A percentile compares a stretch with the other conserved stretches of the same genome.
Conservation (phyloP, 768 basidiomycete species). For the Pleurotus salmoneostramineus region DNA sequence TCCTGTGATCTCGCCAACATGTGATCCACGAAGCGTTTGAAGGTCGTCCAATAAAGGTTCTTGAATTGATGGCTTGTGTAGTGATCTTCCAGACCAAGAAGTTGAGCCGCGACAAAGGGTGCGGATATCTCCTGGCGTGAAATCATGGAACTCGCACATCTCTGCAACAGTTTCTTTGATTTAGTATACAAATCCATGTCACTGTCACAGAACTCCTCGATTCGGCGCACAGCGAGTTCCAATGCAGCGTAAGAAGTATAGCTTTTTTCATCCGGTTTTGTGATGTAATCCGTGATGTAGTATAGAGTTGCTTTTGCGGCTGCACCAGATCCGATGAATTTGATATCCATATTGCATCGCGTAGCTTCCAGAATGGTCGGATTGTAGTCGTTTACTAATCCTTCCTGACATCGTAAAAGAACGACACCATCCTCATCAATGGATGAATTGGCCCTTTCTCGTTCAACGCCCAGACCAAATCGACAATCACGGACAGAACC, state of each 20-base stretch:
- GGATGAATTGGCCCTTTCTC: slow-evolving; percentile 9
- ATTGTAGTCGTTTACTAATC: slow-evolving; percentile 41
- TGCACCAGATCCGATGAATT: slow-evolving; percentile 37
- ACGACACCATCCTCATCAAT: slow-evolving; percentile 29
- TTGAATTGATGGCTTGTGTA: slow-evolving; percentile 31
- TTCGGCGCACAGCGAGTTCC: slow-evolving; percentile 25
- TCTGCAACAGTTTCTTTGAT: slow-evolving; percentile 29
- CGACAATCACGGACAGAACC: slow-evolving; percentile 22
- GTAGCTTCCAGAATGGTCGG: slow-evolving; percentile 27
- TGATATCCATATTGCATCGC: slow-evolving; percentile 44
- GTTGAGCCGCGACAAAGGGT: slow-evolving; percentile 30
- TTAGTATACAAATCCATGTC: slow-evolving; percentile 12
- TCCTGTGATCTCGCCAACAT: too few species aligned
- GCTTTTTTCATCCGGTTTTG: slow-evolving; percentile 35
- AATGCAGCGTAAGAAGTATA: slow-evolving; percentile 37
- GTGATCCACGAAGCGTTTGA: slow-evolving; percentile 22
- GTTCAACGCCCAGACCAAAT: slow-evolving; percentile 23
- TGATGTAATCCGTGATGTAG: slow-evolving; percentile 48
- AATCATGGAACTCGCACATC: slow-evolving; percentile 32
- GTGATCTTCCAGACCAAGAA: slow-evolving; percentile 29
- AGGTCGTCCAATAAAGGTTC: slow-evolving; percentile 29
- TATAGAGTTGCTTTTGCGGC: slow-evolving; percentile 37
- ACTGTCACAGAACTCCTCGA: slow-evolving; percentile 16
- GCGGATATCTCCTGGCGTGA: slow-evolving; percentile 34
- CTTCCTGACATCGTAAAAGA: slow-evolving; percentile 26